Evolutionary conservation across 139 green algal genomes (phyloP), one percentile per base, ranked within the genome.

Genomic region (Astrephomene gubernaculifera): DNA sequence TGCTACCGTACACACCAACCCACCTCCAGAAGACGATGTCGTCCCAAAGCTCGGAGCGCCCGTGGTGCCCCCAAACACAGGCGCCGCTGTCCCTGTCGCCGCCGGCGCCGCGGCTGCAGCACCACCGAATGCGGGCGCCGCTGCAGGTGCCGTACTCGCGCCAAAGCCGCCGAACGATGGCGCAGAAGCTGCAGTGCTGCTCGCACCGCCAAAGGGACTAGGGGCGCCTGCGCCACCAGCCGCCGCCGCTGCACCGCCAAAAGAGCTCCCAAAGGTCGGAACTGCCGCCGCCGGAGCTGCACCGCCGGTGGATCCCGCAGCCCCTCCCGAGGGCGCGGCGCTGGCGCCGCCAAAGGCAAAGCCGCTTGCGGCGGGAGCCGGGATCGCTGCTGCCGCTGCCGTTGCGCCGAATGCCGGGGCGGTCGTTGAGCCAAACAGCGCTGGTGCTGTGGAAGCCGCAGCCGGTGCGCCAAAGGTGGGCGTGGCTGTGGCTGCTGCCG

Each of bases 181-280:
- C 38, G 68, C 68, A 1, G 68, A 31, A 35, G 38, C 8, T 19
- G 68, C 68, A n/a, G n/a, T n/a, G n/a, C n/a, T n/a, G n/a, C n/a
- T n/a, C n/a, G n/a, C 33, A 72, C 65, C 65, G n/a, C 74, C 74
- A 60, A 82, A 82, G 1, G 61, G 43, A 3, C 39, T 39, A 7
- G 69, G 25, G 41, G 69, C 35, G 25, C 27, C 39, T 2, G 69
- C 69, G 3, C 69, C 69, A 22, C 57, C 57, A 38, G 25, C 69
- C 69, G 41, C 39, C 69, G 69, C 69, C 4, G 41, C 8, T 57
- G 41, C 22, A 44, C 4, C 17, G 12, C 22, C 69, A 3, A 60
- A 61, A 29, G 41, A 14, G 2, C 41, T 4, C 25, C 35, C 29
- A 1, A n/a, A 36, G 1, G 71, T 44, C 2, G n/a, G 38, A 21